Base-by-base conservation (phyloP, 345 rosid genomes). In the Populus davidiana region DNA sequence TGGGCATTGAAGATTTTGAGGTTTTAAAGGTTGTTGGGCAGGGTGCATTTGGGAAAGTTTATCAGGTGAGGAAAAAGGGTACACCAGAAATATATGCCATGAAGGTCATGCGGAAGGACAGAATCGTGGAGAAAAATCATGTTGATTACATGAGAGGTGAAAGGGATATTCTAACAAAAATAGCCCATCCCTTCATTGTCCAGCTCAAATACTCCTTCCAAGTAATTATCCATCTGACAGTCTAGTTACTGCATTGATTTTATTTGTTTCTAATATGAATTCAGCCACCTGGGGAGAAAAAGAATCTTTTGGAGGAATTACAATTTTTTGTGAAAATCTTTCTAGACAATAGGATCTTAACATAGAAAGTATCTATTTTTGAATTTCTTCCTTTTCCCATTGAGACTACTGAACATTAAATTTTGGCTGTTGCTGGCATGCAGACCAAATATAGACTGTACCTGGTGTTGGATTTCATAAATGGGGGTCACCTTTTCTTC, bases 51-150 rank as follows among this genome's bases (percentile, higher is more conserved):
- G 99, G 93, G 73, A 96, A 89, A 88, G 99, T 96, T 33, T 93
- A 66, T 74, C 98, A 96, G 78, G 99, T 93, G 69, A 92, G 93
- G 91, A 90, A 90, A 69, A 93, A 82, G 77, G 92, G 90, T 33
- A 90, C 99, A 0, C 84, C 91, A 9, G 97, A 96, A 81, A 91
- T 96, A 77, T 92, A 81, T 73, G 99, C 99, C 4, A 96, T 96
- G 99, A 96, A 96, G 89, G 99, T 96, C 72, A 90, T 96, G 98
- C 82, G 99, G 64, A 96, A 96, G 88, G 99, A 96, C 81, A 89
- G 83, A 75, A 91, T 96, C 16, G 86, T 96, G 89, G 97, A 96
- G 90, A 93, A 89, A 86, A 89, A 96, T 84, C 98, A 92, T 56
- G 96, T 89, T 1, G 97, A 88, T 71, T 96, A 93, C 89, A 96